Percentiles rank a stretch among this genome's conserved stretches.
Conservation (phyloP, 2,329 filamentous ascomycete species). For the Stylonectria norvegica region DNA sequence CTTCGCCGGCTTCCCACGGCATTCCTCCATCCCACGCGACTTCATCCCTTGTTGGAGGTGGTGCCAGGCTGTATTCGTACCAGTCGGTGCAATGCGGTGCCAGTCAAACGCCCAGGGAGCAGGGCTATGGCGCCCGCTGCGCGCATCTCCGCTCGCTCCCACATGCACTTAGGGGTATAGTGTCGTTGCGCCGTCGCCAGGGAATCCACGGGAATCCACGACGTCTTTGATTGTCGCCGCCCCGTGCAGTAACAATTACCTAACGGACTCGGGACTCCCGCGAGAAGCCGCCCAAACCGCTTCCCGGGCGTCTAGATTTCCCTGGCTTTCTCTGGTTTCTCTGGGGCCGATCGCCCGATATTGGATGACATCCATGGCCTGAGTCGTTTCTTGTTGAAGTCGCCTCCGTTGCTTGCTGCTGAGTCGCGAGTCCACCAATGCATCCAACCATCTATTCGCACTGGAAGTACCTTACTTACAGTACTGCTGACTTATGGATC, state of each 20-base stretch:
- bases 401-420: too few species aligned
- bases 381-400: too few species aligned
- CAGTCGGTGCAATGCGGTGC: constrained; percentile 1
- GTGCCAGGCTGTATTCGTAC: constrained; percentile 4
- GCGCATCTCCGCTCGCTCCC: constrained; percentile 40
- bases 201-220: not conserved
- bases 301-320: constrained; percentile 11
- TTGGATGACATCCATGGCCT: too few species aligned
- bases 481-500: too few species aligned
- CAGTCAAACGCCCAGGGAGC: constrained; percentile 17
- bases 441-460: too few species aligned
- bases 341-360: too few species aligned
- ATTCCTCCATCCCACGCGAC: too few species aligned
- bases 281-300: constrained; percentile 13
- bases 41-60: too few species aligned
- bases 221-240: constrained; percentile 4
- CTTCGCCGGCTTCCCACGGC: not conserved
- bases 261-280: constrained; percentile 20
- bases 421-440: too few species aligned
- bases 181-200: constrained; percentile 14
- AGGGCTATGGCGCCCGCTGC: too few species aligned
- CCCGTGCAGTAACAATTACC: constrained; percentile 28
- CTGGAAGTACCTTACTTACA: too few species aligned
- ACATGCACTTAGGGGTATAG: constrained; percentile 60
- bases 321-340: constrained; percentile 3